These are phyloP conservation scores for Sphagnum fallax DNA, from an alignment of 228 moss, liverwort and hornwort genomes.

Conservation along the genomic window DNA sequence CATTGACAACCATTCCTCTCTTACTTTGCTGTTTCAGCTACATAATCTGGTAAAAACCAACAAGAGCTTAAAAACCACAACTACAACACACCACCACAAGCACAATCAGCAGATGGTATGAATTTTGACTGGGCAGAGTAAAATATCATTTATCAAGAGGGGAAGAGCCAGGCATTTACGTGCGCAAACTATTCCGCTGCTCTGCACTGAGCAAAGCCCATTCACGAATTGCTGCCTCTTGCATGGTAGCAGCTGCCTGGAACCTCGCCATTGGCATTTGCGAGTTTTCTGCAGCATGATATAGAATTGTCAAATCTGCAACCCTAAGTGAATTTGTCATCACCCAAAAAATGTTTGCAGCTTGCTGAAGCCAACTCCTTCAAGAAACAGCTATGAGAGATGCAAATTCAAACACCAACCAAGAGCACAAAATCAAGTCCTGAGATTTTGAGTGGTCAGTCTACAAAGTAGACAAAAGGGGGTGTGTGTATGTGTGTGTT, in stretches of 20 bases:
- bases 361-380: too few species aligned
- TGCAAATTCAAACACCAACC: neutral
- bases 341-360: neutral
- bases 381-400: too few species aligned
- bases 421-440: neutral
- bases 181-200: conserved; percentile 72
- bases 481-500: too few species aligned
- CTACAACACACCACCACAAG: neutral
- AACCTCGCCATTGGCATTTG: conserved; percentile 90
- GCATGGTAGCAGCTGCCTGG: conserved; percentile 98
- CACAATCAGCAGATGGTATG: too few species aligned
- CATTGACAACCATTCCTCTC: too few species aligned
- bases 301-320: neutral
- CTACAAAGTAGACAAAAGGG: too few species aligned
- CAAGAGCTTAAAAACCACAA: neutral
- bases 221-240: conserved; percentile 92
- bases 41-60: neutral
- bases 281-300: conserved; percentile 61
- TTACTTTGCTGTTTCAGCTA: too few species aligned
- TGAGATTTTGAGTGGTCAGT: too few species aligned
- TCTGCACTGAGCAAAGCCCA: conserved; percentile 87
- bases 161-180: conserved; percentile 26
- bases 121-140: too few species aligned
- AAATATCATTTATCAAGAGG: neutral
- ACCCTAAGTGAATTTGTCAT: neutral